Percentiles rank a stretch among this genome's conserved stretches.
These are phyloP conservation scores for Myxozyma vanderwaltii DNA, from an alignment of 805 yeast genomes.

Conservation along the genomic window DNA sequence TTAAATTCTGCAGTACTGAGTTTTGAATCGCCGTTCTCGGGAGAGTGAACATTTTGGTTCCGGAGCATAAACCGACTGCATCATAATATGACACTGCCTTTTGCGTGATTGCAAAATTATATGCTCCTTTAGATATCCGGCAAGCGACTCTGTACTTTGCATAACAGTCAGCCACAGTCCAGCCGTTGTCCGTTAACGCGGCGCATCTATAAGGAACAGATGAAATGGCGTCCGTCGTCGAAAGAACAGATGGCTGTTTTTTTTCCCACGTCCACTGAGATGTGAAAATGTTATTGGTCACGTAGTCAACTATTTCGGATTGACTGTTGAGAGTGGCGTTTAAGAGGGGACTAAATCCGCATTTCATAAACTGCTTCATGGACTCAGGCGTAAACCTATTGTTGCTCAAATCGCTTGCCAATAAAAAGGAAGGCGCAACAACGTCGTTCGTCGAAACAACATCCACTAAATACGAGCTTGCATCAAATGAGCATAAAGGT, in stretches of 20 bases:
- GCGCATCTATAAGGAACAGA: constrained; percentile 48
- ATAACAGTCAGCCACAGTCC: constrained; percentile 72
- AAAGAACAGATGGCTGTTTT: constrained; percentile 51
- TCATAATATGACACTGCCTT: constrained; percentile 45
- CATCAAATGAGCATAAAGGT: constrained; percentile 13
- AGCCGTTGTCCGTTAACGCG: constrained; percentile 49
- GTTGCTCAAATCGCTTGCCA: constrained; percentile 46
- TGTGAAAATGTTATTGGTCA: constrained; percentile 35
- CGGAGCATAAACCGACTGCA: constrained; percentile 21
- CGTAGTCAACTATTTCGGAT: constrained; percentile 32
- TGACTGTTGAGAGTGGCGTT: constrained; percentile 42
- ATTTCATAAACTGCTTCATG: constrained; percentile 47
- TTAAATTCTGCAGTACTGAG: constrained; percentile 18
- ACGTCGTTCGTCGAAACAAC: neutral
- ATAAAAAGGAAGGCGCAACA: constrained; percentile 44
- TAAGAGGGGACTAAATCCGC: constrained; percentile 72
- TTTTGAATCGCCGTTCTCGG: constrained; percentile 33
- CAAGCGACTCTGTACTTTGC: constrained; percentile 58
- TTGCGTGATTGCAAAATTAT: constrained; percentile 39
- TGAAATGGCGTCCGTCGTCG: constrained; percentile 12
- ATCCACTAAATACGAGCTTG: neutral
- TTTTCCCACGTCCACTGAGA: constrained; percentile 76
- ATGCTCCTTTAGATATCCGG: constrained; percentile 45
- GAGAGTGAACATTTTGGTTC: constrained; percentile 23
- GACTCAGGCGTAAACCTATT: constrained; percentile 47